A percentile compares a stretch with the other conserved stretches of the same genome.
These are phyloP conservation scores for Rickenella mellea DNA, from an alignment of 768 basidiomycete genomes.

Conservation along the genomic window DNA sequence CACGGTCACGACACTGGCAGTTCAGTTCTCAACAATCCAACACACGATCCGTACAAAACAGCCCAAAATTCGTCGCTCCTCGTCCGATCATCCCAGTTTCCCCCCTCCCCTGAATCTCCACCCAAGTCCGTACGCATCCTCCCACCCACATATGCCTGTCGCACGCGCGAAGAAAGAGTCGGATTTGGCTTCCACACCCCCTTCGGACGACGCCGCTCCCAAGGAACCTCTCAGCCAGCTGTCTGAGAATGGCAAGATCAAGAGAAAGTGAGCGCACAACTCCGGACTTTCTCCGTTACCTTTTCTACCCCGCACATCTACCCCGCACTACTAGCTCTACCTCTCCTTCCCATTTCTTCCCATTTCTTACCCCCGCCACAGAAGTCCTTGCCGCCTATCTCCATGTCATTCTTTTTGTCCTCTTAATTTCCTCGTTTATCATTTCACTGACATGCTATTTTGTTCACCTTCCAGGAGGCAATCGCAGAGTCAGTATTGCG, in stretches of 20 bases:
- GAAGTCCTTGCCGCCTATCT: slow-evolving; percentile 11
- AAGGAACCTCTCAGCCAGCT: slow-evolving; percentile 30
- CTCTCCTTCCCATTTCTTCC: slow-evolving; percentile 33
- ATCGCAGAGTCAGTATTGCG: slow-evolving; percentile 60
- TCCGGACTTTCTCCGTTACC: slow-evolving; percentile 49
- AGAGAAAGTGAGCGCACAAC: slow-evolving; percentile 63
- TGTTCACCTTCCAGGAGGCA: slow-evolving; percentile 51
- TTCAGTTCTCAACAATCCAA: no score
- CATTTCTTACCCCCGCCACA: slow-evolving; percentile 21
- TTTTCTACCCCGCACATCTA: slow-evolving; percentile 15
- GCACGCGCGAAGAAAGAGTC: slow-evolving; percentile 59
- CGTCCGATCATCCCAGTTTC: slow-evolving; percentile 10
- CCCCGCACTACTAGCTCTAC: slow-evolving; percentile 17
- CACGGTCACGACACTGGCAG: not conserved
- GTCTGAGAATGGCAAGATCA: slow-evolving; percentile 65
- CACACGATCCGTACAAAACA: no score
- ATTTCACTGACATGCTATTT: slow-evolving; percentile 23
- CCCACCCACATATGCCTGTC: slow-evolving; percentile 49
- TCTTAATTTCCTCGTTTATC: slow-evolving; percentile 12
- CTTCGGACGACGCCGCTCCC: slow-evolving; percentile 52
- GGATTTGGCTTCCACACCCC: slow-evolving; percentile 44
- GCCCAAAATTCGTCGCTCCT: no score
- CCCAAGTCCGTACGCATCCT: not conserved
- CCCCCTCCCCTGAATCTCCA: slow-evolving; percentile 20
- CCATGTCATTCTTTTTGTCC: slow-evolving; percentile 29